A percentile compares a stretch with the other conserved stretches of the same genome.
phyloP scores from a whole-genome alignment of 768 basidiomycete genomes.

The Termitomyces sp. region DNA sequence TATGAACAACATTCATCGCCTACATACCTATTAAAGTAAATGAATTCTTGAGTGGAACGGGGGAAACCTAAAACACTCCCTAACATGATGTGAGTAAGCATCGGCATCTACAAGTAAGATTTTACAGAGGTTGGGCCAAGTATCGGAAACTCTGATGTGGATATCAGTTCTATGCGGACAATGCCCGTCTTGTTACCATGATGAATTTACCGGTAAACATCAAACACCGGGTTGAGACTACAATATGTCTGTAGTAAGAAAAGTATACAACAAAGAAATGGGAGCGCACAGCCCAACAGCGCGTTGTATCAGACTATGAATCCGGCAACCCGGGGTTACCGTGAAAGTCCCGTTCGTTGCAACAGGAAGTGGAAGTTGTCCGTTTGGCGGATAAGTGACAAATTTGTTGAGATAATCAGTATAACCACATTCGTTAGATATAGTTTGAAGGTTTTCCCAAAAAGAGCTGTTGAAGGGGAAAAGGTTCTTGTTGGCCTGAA shows the following conservation, averaged over 20 bases:
- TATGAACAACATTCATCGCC: constrained; percentile 1
- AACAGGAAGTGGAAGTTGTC: constrained; percentile 56
- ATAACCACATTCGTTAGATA: constrained; percentile 52
- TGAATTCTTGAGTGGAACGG: constrained; percentile 48
- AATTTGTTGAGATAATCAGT: constrained; percentile 54
- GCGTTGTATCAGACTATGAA: constrained; percentile 44
- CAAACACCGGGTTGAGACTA: constrained; percentile 51
- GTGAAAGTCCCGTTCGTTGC: constrained; percentile 36
- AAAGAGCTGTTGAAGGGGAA: constrained; percentile 57
- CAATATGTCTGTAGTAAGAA: neutral
- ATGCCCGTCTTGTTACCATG: neutral
- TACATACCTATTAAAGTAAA: constrained; percentile 52
- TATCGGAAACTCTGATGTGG: constrained; percentile 39
- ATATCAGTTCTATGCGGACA: neutral
- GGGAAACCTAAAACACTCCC: constrained; percentile 68
- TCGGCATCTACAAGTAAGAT: neutral
- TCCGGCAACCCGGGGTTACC: constrained; percentile 33
- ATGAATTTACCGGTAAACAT: constrained; percentile 40
- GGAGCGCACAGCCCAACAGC: constrained; percentile 38
- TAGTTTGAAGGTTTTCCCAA: constrained; percentile 45
- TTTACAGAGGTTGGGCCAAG: constrained; percentile 42
- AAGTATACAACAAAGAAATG: neutral
- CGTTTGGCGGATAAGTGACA: constrained; percentile 60
- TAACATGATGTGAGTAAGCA: constrained; percentile 8
- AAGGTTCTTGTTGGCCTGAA: constrained; percentile 47